Conservation (phyloP, 2,329 filamentous ascomycete genomes). For the Septoria petroselini region DNA sequence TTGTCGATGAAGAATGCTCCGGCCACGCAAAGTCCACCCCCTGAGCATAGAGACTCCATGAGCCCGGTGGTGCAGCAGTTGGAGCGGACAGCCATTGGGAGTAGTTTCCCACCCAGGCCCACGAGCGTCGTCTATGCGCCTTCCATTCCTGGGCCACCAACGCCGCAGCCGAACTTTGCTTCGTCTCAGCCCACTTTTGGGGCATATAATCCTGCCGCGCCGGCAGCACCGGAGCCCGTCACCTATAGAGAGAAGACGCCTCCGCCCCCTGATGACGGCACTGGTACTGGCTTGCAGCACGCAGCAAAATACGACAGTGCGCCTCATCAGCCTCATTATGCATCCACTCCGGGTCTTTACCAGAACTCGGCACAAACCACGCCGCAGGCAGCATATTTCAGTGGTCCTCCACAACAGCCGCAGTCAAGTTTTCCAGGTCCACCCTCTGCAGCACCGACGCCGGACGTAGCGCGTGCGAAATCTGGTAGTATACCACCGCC, state of each 20-base stretch:
- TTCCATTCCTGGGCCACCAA: slow-evolving; percentile 34
- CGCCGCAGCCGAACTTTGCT: slow-evolving; percentile 27
- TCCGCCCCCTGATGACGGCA: slow-evolving; percentile 64
- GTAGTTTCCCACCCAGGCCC: slow-evolving; percentile 49
- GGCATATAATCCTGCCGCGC: slow-evolving; percentile 76
- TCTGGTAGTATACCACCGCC: slow-evolving; percentile 30
- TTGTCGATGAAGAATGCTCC: slow-evolving; percentile 66
- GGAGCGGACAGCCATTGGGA: slow-evolving; percentile 66
- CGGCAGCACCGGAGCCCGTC: slow-evolving; percentile 69
- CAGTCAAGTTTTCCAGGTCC: slow-evolving; percentile 20
- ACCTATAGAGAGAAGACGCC: slow-evolving; percentile 76
- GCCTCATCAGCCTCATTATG: slow-evolving; percentile 30
- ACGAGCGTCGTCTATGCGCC: slow-evolving; percentile 40
- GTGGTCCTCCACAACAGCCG: slow-evolving; percentile 40
- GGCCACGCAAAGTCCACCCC: slow-evolving; percentile 41
- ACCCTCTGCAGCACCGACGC: slow-evolving; percentile 20
- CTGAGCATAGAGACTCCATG: slow-evolving; percentile 52
- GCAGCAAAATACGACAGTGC: slow-evolving; percentile 40
- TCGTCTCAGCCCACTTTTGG: slow-evolving; percentile 49
- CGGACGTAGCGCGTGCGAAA: slow-evolving; percentile 17
- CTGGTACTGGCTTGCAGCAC: slow-evolving; percentile 45
- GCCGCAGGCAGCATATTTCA: slow-evolving; percentile 40
- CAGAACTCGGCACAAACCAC: slow-evolving; percentile 30
- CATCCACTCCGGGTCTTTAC: slow-evolving; percentile 25
- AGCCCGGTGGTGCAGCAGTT: slow-evolving; percentile 71